Percentiles rank a stretch among this genome's conserved stretches.
Conservation (phyloP, 2,329 filamentous ascomycete species). For the Didymella pinodella region DNA sequence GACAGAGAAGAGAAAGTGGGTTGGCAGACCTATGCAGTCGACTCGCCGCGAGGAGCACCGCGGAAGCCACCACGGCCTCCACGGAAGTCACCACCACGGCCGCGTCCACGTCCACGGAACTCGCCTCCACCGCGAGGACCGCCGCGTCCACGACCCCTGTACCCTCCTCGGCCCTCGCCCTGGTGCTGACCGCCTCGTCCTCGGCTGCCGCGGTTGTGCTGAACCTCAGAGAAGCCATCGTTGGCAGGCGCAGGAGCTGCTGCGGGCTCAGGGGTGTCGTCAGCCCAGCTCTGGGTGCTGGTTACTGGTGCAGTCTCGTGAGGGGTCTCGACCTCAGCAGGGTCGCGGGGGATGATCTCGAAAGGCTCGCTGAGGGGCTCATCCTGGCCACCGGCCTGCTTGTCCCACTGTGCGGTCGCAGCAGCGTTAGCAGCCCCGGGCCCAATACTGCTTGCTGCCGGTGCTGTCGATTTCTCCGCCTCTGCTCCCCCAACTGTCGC, state of each 20-base stretch:
- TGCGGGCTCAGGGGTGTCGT: constrained; percentile 65
- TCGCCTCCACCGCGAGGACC: constrained; percentile 51
- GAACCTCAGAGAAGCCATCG: constrained; percentile 78
- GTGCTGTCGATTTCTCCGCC: constrained; percentile 39
- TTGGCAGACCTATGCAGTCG: constrained; percentile 26
- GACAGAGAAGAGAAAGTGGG: constrained; percentile 18
- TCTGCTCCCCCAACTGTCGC: constrained; percentile 43
- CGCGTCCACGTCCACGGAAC: constrained; percentile 52
- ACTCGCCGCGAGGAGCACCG: constrained; percentile 39
- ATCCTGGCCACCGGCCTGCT: constrained; percentile 56
- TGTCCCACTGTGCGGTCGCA: constrained; percentile 73
- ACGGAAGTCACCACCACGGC: constrained; percentile 53
- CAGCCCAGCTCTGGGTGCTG: constrained; percentile 81
- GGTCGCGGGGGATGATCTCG: constrained; percentile 77
- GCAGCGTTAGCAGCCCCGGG: constrained; percentile 59
- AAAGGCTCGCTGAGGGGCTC: constrained; percentile 70
- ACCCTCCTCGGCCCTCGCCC: constrained; percentile 60
- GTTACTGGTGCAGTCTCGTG: constrained; percentile 61
- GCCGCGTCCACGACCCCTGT: constrained; percentile 62
- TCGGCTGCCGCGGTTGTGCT: constrained; percentile 52
- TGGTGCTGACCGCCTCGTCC: constrained; percentile 57
- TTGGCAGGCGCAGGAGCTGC: constrained; percentile 50
- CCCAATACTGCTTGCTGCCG: constrained; percentile 51
- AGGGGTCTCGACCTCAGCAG: constrained; percentile 75
- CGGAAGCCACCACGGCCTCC: constrained; percentile 54